Percentiles rank a stretch among this genome's conserved stretches.
These are phyloP conservation scores for Erigeron philadelphicus DNA, from an alignment of 140 eudicot genomes.

Conservation along the genomic window DNA sequence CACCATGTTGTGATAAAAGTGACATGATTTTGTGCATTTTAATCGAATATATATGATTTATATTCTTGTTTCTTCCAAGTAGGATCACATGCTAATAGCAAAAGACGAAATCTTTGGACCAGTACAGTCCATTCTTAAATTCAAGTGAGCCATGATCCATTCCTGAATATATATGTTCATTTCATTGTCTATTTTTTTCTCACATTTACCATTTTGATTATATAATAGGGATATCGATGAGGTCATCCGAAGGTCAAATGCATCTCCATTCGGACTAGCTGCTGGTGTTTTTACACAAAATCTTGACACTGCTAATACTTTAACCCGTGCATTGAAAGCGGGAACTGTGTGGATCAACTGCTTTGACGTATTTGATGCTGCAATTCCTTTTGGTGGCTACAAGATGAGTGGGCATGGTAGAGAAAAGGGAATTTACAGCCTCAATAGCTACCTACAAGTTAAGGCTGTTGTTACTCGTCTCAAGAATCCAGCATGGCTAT, in stretches of 20 bases:
- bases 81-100: slow-evolving; percentile 87
- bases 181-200: background rate
- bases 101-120: slow-evolving; percentile 94
- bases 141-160: slow-evolving; percentile 49
- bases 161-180: background rate
- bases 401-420: slow-evolving; percentile 71
- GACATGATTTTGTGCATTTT: background rate
- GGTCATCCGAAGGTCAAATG: slow-evolving; percentile 54
- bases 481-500: background rate
- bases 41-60: background rate
- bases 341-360: slow-evolving; percentile 74
- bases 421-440: slow-evolving; percentile 68
- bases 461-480: background rate
- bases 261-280: slow-evolving; percentile 51
- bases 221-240: slow-evolving; percentile 44
- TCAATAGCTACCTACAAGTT: slow-evolving; percentile 7
- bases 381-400: slow-evolving; percentile 80
- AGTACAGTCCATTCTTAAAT: slow-evolving; percentile 75
- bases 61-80: background rate
- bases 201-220: slow-evolving; percentile 2
- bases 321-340: slow-evolving; percentile 56
- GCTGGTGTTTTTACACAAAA: slow-evolving; percentile 69
- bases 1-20: background rate
- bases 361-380: slow-evolving; percentile 62
- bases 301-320: slow-evolving; percentile 59